Conservation (phyloP, 345 rosid species). For the Excoecaria agallocha region DNA sequence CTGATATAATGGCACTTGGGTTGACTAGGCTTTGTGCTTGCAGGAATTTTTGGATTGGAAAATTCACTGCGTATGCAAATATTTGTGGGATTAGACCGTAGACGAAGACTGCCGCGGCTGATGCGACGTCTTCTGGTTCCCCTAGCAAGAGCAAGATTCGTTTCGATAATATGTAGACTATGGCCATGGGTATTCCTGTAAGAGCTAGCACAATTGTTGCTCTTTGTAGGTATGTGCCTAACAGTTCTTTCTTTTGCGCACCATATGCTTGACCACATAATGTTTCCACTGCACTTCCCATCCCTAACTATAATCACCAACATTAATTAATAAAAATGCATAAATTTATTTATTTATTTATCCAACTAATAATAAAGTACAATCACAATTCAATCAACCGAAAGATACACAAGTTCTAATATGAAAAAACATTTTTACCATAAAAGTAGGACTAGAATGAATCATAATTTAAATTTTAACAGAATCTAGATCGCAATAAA, state of each 20-base stretch:
- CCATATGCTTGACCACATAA: constrained; percentile 83
- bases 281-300: constrained; percentile 88
- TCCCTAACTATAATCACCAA: constrained; percentile 13
- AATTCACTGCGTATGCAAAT: constrained; percentile 2
- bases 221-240: constrained; percentile 70
- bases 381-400: no score
- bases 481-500: no score
- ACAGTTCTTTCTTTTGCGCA: constrained; percentile 56
- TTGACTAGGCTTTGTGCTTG: no score
- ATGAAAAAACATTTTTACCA: no score
- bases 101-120: constrained; percentile 18
- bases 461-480: no score
- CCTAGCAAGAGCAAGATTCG: constrained; percentile 19
- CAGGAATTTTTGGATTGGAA: no score
- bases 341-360: no score
- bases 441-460: no score
- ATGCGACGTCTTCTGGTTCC: constrained; percentile 9
- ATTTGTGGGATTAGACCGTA: constrained; percentile 24
- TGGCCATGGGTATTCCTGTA: constrained; percentile 13
- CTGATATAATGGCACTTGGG: background rate
- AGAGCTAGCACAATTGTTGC: constrained; percentile 46
- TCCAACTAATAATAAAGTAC: no score
- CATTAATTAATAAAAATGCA: no score
- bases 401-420: no score
- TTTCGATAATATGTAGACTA: constrained; percentile 20